Evolutionary conservation across 2,329 filamentous ascomycete genomes (phyloP), one percentile per base, ranked within the genome.

Genomic region (Diaporthe sp.): DNA sequence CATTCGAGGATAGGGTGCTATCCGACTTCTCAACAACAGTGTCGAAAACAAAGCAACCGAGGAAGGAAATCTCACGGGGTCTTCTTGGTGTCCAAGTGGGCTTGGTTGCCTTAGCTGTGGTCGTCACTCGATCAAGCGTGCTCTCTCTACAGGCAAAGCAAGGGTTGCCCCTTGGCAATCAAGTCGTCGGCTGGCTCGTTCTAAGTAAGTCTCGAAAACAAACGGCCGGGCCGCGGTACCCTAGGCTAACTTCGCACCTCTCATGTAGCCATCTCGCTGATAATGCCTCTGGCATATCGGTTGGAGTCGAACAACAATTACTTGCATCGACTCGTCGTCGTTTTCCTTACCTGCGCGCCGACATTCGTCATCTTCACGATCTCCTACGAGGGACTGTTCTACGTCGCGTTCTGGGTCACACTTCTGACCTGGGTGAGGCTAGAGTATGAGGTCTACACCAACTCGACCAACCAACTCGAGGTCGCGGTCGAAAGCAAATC

Each of bases 361-460:
- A 93, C 94, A 1, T 99, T 98, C 83, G 93, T 99, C 81, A 96
- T 99, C 79, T 90, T 99, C 68, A 97, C 96, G 10, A 98, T 98
- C 78, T 98, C 96, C 0, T 99, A 97, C 84, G 97, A 99, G 83
- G 96, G 96, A 0, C 88, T 99, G 2, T 99, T 99, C 83, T 99
- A 98, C 83, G 91, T 98, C 75, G 92, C 93, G 15, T 99, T 98
- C 83, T 95, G 92, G 80, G 86, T 93, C 71, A 94, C 93, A 30
- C 86, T 99, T 7, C 88, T 98, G 69, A 92, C 92, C 72, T 99
- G 97, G 97, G 94, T 98, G 44, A 92, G 92, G n/a, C 88, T 99
- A 1, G 97, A 99, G 82, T 94, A 97, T 81, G 91, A 91, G 72
- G 90, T 96, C 65, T 92, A 93, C 80, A 81, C 83, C 25, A 87